Conservation (phyloP, 257 asterid species). For the Misopates orontium region DNA sequence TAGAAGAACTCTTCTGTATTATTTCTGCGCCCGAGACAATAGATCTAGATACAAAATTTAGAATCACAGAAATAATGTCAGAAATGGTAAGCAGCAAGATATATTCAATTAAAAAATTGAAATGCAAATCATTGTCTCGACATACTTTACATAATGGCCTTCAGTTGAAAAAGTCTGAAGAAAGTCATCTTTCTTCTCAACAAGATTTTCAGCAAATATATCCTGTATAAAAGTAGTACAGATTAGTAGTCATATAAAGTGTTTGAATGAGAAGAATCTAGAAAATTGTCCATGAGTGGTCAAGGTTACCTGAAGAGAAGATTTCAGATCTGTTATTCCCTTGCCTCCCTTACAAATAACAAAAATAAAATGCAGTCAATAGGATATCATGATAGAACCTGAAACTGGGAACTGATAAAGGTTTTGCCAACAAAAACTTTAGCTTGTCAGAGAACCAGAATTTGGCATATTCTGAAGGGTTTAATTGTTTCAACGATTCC, state of each 20-base stretch:
- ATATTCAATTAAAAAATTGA: not conserved
- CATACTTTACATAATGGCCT: constrained; percentile 64
- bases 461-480: not conserved
- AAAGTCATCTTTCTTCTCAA: constrained; percentile 77
- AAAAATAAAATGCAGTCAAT: constrained; percentile 26
- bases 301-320: constrained; percentile 69
- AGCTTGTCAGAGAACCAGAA: constrained; percentile 17
- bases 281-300: not conserved
- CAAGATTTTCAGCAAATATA: constrained; percentile 83
- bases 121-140: constrained; percentile 13
- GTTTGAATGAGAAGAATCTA: constrained; percentile 23
- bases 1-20: constrained; percentile 41
- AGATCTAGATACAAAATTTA: constrained; percentile 49
- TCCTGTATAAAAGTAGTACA: constrained; percentile 44
- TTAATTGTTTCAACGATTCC: no score
- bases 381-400: constrained; percentile 21
- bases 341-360: constrained; percentile 71
- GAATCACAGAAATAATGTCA: constrained; percentile 18
- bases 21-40: constrained; percentile 55
- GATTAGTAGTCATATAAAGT: constrained; percentile 20
- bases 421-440: constrained; percentile 12
- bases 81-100: constrained; percentile 20
- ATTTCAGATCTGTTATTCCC: constrained; percentile 84
- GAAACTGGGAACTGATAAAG: constrained; percentile 18
- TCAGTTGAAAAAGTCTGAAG: constrained; percentile 76